Percentiles rank a stretch among this genome's conserved stretches.
These are phyloP conservation scores for Gossypioides kirkii DNA, from an alignment of 345 rosid genomes.

Conservation along the genomic window DNA sequence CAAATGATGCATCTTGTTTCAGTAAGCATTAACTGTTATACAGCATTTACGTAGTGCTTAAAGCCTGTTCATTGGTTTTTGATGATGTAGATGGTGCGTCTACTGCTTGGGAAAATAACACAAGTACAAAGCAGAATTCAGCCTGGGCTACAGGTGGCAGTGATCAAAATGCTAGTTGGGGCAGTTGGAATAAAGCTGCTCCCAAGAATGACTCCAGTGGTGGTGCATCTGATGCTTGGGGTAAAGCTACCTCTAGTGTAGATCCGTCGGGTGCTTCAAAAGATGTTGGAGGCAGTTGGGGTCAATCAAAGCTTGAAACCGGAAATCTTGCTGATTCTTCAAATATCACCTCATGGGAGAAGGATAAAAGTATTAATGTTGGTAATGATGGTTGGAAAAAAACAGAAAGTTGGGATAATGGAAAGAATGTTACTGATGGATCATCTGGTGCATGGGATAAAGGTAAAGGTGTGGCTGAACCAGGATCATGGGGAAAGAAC, in stretches of 20 bases:
- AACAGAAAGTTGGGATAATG: conserved; percentile 18
- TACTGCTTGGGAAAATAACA: conserved; percentile 40
- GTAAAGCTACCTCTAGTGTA: conserved; percentile 32
- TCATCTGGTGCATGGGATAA: conserved; percentile 23
- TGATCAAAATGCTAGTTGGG: conserved; percentile 42
- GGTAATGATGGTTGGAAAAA: conserved; percentile 18
- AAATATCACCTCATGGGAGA: conserved; percentile 38
- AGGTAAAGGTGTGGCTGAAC: conserved; percentile 18
- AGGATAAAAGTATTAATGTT: conserved; percentile 4
- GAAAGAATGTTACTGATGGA: conserved; percentile 16
- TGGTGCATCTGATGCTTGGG: conserved; percentile 40
- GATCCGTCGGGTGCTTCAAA: conserved; percentile 22
- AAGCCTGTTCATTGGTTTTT: conserved; percentile 19
- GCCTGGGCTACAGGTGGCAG: conserved; percentile 39
- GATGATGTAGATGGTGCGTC: conserved; percentile 25
- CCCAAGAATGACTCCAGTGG: conserved; percentile 28
- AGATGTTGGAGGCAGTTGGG: conserved; percentile 32
- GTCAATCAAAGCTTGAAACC: conserved; percentile 17
- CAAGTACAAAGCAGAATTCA: conserved; percentile 30
- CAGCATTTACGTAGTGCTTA: not conserved
- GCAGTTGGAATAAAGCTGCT: conserved; percentile 50
- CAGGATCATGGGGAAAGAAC: conserved; percentile 22
- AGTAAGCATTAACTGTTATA: not conserved
- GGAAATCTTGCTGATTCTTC: conserved; percentile 27
- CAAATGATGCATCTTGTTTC: not conserved